A percentile compares a stretch with the other conserved stretches of the same genome.
Evolutionary conservation across 73 alveolate species (phyloP).

Genomic region (Tetrahymena borealis): DNA sequence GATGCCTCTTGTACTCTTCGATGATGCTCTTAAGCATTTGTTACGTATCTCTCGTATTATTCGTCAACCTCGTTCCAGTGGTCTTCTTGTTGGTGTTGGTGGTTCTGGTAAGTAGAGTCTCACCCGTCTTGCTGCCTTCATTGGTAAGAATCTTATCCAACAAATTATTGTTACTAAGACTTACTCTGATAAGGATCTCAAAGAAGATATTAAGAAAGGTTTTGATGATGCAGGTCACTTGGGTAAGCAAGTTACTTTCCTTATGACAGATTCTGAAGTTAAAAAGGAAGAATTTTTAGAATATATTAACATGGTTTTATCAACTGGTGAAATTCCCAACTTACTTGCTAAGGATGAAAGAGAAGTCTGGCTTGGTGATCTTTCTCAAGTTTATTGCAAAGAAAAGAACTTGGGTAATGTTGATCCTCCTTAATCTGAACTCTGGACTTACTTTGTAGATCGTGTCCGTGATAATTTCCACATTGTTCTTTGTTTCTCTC

Average conservation of each 20-base stretch:
- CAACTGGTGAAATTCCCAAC: slow-evolving; percentile 99
- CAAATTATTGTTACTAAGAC: slow-evolving; percentile 90
- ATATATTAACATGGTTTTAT: slow-evolving; percentile 89
- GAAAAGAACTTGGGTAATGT: slow-evolving; percentile 81
- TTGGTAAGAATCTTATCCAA: slow-evolving; percentile 64
- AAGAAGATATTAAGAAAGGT: slow-evolving; percentile 81
- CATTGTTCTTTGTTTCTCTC: slow-evolving; percentile 97
- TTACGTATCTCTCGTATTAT: slow-evolving; percentile 95
- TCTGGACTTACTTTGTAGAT: slow-evolving; percentile 90
- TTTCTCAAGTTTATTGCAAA: slow-evolving; percentile 71
- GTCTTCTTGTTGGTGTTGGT: slow-evolving; percentile 99
- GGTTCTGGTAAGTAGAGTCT: slow-evolving; percentile 99
- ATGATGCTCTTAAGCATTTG: slow-evolving; percentile 98
- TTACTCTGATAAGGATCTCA: slow-evolving; percentile 84
- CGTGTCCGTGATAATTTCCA: slow-evolving; percentile 98
- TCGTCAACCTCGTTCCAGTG: slow-evolving; percentile 96
- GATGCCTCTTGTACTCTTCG: slow-evolving; percentile 98
- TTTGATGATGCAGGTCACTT: slow-evolving; percentile 91
- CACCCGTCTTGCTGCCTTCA: slow-evolving; percentile 95
- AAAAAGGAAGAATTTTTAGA: slow-evolving; percentile 98
- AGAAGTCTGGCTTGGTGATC: slow-evolving; percentile 82
- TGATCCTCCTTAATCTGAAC: slow-evolving; percentile 77
- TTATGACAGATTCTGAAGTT: slow-evolving; percentile 99
- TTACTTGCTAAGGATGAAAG: slow-evolving; percentile 98
- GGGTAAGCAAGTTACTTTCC: slow-evolving; percentile 89